Evolutionary conservation across 1,284 basidiomycete species (phyloP), one percentile per base, ranked within the genome.

Genomic region (Rhizoctonia solani): DNA sequence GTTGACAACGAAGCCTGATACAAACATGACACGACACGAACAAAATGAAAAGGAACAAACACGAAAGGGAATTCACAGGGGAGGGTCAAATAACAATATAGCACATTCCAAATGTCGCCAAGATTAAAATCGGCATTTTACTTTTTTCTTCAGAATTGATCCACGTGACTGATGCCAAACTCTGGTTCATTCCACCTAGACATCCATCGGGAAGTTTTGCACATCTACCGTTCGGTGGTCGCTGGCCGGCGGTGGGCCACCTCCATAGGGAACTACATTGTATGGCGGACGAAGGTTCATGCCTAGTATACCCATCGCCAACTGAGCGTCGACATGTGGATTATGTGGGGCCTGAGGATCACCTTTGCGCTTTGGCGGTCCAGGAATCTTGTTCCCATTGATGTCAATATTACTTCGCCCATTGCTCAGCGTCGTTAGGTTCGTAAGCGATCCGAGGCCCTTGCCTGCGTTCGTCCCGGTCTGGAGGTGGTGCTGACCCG

Each of bases 401-500:
- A 65, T 65, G 39, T 65, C 61, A 27, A 65, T 65, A 54, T 65
- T 65, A 29, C 61, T 65, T 39, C 61, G 37, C 1, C 61, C 61
- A 19, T 44, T 65, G 50, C 61, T 65, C 49, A 65, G 21, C 27
- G 61, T 65, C 25, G 61, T 54, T n/a, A 65, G 50, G 25, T 65
- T 65, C 50, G 61, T 65, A 5, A 65, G 61, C 49, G 61, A 65
- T 4, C 61, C 61, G 39, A 65, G 61, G n/a, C 61, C 61, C n/a
- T 65, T 65, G 39, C 61, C 61, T 2, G 61, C 61, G 19, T 65
- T 65, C 27, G 41, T 52, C 27, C 61, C 61, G 2, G 61, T 65
- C 25, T 65, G 61, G 25, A 65, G 49, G 32, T 65, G 61, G 75
- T 96, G 94, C 70, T 89, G 85, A 32, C 95, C 91, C 69, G 90